A percentile compares a stretch with the other conserved stretches of the same genome.
phyloP scores from a whole-genome alignment of 805 yeast genomes.

The Komagataella pastoris region DNA sequence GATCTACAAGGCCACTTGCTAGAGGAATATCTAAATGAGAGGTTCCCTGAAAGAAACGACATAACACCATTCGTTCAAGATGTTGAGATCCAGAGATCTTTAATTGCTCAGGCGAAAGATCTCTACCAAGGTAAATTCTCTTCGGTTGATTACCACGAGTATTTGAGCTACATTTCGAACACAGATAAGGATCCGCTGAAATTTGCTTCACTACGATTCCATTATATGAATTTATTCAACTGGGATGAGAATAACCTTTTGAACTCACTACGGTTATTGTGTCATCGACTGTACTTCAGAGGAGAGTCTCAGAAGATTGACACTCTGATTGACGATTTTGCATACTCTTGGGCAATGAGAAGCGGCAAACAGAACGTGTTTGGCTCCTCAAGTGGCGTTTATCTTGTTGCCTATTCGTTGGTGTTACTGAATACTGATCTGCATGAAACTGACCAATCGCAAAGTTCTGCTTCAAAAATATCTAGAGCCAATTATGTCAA shows the following conservation, averaged over 20 bases:
- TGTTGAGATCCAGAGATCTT: background rate
- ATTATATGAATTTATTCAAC: constrained; percentile 32
- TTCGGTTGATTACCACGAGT: background rate
- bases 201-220: constrained; percentile 21
- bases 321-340: constrained; percentile 53
- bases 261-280: constrained; percentile 42
- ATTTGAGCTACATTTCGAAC: background rate
- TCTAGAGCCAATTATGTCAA: constrained; percentile 28
- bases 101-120: background rate
- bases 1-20: background rate
- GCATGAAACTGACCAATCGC: constrained; percentile 30
- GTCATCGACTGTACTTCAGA: constrained; percentile 54
- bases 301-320: constrained; percentile 82
- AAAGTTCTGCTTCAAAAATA: constrained; percentile 14
- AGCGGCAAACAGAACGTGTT: constrained; percentile 26
- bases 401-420: constrained; percentile 59
- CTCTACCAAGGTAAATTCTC: background rate
- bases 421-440: constrained; percentile 67
- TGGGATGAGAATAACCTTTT: constrained; percentile 35
- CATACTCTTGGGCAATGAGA: constrained; percentile 49
- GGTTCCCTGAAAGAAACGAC: background rate
- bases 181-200: background rate
- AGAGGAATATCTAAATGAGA: background rate
- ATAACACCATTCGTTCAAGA: background rate
- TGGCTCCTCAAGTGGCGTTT: constrained; percentile 43